Base-by-base conservation (phyloP, 2,329 filamentous ascomycete genomes). In the Fusarium verrucosum region DNA sequence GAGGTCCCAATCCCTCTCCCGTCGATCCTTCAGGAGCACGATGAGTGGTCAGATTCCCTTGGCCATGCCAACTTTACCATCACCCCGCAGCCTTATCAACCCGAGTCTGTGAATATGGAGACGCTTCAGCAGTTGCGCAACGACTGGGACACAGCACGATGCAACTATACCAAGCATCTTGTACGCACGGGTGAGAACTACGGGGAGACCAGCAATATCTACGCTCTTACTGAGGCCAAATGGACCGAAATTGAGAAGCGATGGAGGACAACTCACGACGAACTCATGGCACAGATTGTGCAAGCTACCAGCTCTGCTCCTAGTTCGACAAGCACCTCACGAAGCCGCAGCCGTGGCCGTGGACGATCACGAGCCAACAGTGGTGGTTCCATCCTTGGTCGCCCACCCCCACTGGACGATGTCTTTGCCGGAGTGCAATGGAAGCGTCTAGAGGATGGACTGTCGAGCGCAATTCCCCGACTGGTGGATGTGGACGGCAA, bases 51-150 rank as follows among this genome's bases (percentile, higher is more conserved):
- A 1, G 87, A 90, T 72, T 88, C 87, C 54, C 86, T 98, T 14
- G 94, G 94, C 25, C 94, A 98, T 74, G 94, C 94, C 65, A 97
- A 98, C 79, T 97, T 96, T 75, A 94, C 87, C 70, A 96, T 98
- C 69, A 80, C 86, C 20, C 94, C 94, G 0, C 86, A 89, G 74
- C 94, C 94, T 0, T 97, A 97, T 72, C 77, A 86, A 10, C 89
- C 92, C 0, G 83, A 87, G 16, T 73, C 74, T 4, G 86, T 86
- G 62, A 87, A 90, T 65, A 73, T 88, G 10, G 82, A 85, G 6
- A 75, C 81, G 1, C 77, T 87, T 23, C 84, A 84, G 30, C 84
- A 87, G 72, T 82, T 97, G 46, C 87, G 90, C 47, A 82, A 86
- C 8, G 90, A 96, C 72, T 97, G 94, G 93, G 89, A 94, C 70